Percentiles rank a stretch among this genome's conserved stretches.
phyloP scores from a whole-genome alignment of 2,329 filamentous ascomycete genomes.

The Colletotrichum nymphaeae region DNA sequence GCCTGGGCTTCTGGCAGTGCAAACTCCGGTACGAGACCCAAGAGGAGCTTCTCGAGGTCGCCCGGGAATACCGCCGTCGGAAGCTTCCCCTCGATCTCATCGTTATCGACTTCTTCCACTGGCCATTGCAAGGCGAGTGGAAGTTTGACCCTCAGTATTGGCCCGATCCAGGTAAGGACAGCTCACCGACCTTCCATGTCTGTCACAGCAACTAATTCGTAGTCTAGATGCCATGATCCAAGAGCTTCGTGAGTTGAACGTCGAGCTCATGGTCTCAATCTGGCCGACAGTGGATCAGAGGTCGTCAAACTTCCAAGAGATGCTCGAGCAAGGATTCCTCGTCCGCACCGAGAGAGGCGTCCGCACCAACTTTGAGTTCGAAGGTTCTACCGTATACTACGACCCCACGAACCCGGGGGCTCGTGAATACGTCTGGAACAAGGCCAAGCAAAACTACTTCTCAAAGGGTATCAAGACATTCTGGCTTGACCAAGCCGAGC shows the following conservation, averaged over 20 bases:
- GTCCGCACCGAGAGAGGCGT: slow-evolving; percentile 71
- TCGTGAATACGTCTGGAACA: slow-evolving; percentile 68
- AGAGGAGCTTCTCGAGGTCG: slow-evolving; percentile 67
- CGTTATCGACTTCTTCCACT: slow-evolving; percentile 74
- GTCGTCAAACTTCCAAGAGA: slow-evolving; percentile 44
- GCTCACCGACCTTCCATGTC: too few relatives aligned
- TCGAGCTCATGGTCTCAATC: slow-evolving; percentile 77
- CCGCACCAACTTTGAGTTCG: slow-evolving; percentile 67
- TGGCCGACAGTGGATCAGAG: slow-evolving; percentile 66
- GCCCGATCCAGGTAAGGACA: slow-evolving; percentile 62
- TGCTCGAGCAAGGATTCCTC: slow-evolving; percentile 61
- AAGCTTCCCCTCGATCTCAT: slow-evolving; percentile 69
- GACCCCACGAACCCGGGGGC: slow-evolving; percentile 73
- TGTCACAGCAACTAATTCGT: too few relatives aligned
- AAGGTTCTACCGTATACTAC: slow-evolving; percentile 69
- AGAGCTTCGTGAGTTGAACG: slow-evolving; percentile 66
- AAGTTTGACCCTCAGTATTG: slow-evolving; percentile 72
- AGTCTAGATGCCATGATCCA: slow-evolving; percentile 67
- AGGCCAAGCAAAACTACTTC: slow-evolving; percentile 70
- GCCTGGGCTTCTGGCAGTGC: slow-evolving; percentile 72
- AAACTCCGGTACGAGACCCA: slow-evolving; percentile 72
- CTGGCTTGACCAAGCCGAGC: slow-evolving; percentile 78
- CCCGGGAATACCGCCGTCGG: slow-evolving; percentile 65
- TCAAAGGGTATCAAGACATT: slow-evolving; percentile 71
- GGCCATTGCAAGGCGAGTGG: slow-evolving; percentile 75